phyloP scores from a whole-genome alignment of 1,284 basidiomycete species.

The Ceratorhiza oryzae-sativae region DNA sequence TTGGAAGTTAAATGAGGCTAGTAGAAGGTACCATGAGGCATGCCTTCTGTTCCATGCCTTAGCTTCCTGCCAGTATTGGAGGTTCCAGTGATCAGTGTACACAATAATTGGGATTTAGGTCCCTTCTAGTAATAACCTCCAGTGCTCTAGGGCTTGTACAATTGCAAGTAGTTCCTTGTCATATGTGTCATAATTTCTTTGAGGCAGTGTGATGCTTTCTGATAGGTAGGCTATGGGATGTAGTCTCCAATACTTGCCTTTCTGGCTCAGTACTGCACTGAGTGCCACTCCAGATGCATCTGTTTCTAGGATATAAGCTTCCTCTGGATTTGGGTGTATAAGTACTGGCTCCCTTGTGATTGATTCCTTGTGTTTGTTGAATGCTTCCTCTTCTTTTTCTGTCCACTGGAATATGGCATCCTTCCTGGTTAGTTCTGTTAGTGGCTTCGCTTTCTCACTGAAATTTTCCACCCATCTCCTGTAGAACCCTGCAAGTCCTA shows the following conservation, averaged over 20 bases:
- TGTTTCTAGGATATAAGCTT: constrained; percentile 45
- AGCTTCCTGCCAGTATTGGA: too few species aligned
- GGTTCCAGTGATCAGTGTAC: too few species aligned
- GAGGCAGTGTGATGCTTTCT: background rate
- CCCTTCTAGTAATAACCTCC: background rate
- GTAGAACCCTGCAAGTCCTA: too few species aligned
- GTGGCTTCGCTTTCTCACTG: background rate
- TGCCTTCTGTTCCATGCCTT: too few species aligned
- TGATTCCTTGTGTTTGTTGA: too few species aligned
- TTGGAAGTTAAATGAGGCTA: too few species aligned
- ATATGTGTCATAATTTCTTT: constrained; percentile 13
- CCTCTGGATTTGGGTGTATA: background rate
- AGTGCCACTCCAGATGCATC: constrained; percentile 49
- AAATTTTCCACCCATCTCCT: background rate
- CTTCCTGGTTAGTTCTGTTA: background rate
- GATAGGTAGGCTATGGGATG: constrained; percentile 44
- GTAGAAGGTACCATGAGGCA: too few species aligned
- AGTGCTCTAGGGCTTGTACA: background rate
- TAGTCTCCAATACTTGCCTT: constrained; percentile 35
- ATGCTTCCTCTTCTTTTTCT: too few species aligned
- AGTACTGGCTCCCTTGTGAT: too few species aligned
- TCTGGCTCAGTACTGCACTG: constrained; percentile 45
- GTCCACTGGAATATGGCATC: too few species aligned
- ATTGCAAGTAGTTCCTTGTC: constrained; percentile 1
- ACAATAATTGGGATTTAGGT: too few species aligned